These are phyloP conservation scores for Pelargonium australe DNA, from an alignment of 441 rosid species.

Conservation along the genomic window DNA sequence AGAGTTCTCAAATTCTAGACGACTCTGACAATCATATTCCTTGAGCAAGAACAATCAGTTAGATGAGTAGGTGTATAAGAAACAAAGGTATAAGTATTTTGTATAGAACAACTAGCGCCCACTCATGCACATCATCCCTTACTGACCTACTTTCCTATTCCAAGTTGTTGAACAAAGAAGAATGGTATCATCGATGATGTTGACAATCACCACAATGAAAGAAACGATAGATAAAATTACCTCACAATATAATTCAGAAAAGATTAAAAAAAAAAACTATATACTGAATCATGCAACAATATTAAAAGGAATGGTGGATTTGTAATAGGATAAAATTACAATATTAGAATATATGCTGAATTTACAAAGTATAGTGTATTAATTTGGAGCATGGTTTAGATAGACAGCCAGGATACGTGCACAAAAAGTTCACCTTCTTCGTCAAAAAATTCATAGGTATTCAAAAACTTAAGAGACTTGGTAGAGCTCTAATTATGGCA, in stretches of 20 bases:
- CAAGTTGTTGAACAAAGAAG: not conserved
- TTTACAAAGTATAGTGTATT: not conserved
- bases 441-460: not conserved
- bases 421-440: not conserved
- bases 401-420: not conserved
- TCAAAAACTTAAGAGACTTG: not conserved
- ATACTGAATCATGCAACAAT: not conserved
- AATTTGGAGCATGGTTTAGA: not conserved
- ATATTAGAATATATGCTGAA: not conserved
- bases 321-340: not conserved
- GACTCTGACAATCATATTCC: not conserved
- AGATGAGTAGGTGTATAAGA: not conserved
- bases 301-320: not conserved
- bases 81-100: not conserved
- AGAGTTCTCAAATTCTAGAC: not conserved
- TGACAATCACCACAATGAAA: not conserved
- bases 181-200: not conserved
- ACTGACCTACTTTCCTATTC: not conserved
- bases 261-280: too few relatives aligned
- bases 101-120: too few relatives aligned
- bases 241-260: not conserved
- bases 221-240: not conserved
- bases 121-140: not conserved
- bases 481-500: not conserved
- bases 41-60: not conserved